These are phyloP conservation scores for Xerocomellus amylosporus DNA, from an alignment of 768 basidiomycete genomes.

Conservation along the genomic window DNA sequence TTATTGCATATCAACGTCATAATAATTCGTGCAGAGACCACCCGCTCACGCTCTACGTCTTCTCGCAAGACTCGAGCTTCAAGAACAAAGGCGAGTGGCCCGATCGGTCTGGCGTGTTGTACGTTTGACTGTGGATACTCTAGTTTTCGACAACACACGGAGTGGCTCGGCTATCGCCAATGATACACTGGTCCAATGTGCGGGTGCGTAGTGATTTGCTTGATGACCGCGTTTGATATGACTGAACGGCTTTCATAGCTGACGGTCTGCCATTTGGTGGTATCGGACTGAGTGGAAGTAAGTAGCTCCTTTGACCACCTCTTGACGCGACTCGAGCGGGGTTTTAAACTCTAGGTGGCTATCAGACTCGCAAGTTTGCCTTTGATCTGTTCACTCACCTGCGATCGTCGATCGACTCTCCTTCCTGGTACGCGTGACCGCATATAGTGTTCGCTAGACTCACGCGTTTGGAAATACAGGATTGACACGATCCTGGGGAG, in stretches of 20 bases:
- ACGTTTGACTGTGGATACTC: neutral
- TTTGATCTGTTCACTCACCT: slow-evolving; percentile 81
- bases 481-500: slow-evolving; percentile 24
- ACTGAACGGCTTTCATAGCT: slow-evolving; percentile 28
- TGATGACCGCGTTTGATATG: neutral
- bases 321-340: neutral
- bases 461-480: slow-evolving; percentile 13
- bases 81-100: slow-evolving; percentile 56
- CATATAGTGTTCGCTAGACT: neutral
- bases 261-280: slow-evolving; percentile 75
- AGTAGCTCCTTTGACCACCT: slow-evolving; percentile 23
- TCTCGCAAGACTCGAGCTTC: slow-evolving; percentile 55
- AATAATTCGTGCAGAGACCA: slow-evolving; percentile 48
- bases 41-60: slow-evolving; percentile 77
- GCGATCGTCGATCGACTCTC: slow-evolving; percentile 51
- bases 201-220: slow-evolving; percentile 36
- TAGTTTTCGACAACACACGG: slow-evolving; percentile 67
- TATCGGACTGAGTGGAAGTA: slow-evolving; percentile 69
- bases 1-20: neutral
- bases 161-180: slow-evolving; percentile 72
- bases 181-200: slow-evolving; percentile 62
- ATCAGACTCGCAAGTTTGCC: slow-evolving; percentile 67
- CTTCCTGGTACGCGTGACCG: slow-evolving; percentile 28
- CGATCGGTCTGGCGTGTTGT: neutral
- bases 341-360: slow-evolving; percentile 46